These are phyloP conservation scores for Eimeria maxima DNA, from an alignment of 169 alveolate genomes.

Conservation along the genomic window DNA sequence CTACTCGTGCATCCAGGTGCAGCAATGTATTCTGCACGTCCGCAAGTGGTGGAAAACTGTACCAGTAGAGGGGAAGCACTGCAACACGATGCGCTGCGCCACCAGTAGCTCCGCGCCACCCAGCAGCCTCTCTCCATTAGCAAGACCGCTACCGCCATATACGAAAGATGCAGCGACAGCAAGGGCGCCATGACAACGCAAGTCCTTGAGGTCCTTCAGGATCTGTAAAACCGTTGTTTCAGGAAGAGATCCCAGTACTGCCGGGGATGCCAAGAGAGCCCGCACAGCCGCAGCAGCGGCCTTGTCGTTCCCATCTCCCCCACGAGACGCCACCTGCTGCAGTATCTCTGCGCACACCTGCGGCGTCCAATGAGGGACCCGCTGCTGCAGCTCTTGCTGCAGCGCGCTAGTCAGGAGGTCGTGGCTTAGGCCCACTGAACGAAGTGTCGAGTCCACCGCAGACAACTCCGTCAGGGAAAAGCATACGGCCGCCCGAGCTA, in stretches of 20 bases:
- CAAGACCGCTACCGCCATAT: background rate
- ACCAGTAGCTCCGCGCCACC: constrained; percentile 74
- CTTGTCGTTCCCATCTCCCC: background rate
- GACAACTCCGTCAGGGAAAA: constrained; percentile 39
- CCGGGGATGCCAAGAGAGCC: constrained; percentile 26
- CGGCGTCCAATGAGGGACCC: constrained; percentile 21
- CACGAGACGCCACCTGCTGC: constrained; percentile 61
- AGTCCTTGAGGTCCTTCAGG: constrained; percentile 5
- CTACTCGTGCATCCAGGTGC: background rate
- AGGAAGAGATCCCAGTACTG: constrained; percentile 3
- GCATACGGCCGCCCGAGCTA: constrained; percentile 54
- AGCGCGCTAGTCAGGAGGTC: constrained; percentile 61
- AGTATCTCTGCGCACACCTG: constrained; percentile 33
- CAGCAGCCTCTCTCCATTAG: background rate
- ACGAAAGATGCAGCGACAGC: constrained; percentile 4
- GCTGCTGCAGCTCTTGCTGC: constrained; percentile 68
- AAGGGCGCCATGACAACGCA: constrained; percentile 31
- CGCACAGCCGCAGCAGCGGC: constrained; percentile 48
- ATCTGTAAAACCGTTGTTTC: background rate
- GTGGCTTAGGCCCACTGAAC: constrained; percentile 65
- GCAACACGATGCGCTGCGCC: constrained; percentile 74
- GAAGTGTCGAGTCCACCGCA: constrained; percentile 65
- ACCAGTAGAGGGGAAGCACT: constrained; percentile 63
- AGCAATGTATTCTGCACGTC: background rate
- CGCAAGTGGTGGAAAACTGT: background rate